These are phyloP conservation scores for Aspergillus arachidicola DNA, from an alignment of 2,329 filamentous ascomycete genomes.

Conservation along the genomic window DNA sequence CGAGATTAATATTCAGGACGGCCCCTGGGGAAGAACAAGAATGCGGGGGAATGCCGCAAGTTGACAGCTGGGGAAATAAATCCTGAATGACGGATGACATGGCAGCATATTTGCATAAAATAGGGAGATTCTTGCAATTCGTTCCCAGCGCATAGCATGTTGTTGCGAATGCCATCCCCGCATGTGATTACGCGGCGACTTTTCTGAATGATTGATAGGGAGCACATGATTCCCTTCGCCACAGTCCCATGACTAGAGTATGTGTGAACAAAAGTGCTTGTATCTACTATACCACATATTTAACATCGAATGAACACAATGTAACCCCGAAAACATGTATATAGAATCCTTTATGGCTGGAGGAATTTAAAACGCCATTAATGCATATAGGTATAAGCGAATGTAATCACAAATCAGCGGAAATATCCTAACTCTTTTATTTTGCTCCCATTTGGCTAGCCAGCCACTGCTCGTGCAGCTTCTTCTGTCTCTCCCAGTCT, in stretches of 20 bases:
- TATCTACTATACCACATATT: not conserved
- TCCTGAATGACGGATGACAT: not conserved
- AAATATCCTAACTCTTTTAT: not conserved
- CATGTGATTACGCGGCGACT: constrained; percentile 2
- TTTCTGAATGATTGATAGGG: not conserved
- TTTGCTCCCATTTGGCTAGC: not conserved
- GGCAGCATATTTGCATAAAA: not conserved
- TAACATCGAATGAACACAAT: not conserved
- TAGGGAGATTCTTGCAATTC: not conserved
- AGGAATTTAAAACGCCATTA: not conserved
- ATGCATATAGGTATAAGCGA: constrained; percentile 1
- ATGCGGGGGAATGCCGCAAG: not conserved
- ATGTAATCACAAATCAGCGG: not conserved
- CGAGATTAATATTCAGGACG: constrained; percentile 6
- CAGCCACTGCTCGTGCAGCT: constrained; percentile 52
- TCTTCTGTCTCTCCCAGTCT: constrained; percentile 57
- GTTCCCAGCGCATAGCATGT: not conserved
- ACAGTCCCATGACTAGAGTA: not conserved
- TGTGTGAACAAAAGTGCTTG: not conserved
- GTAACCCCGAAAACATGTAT: not conserved
- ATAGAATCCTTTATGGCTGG: not conserved
- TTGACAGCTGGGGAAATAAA: not conserved
- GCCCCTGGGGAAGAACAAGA: not conserved
- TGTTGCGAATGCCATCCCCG: constrained; percentile 7
- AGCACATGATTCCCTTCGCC: not conserved